These are phyloP conservation scores for Fusarium sp. DNA, from an alignment of 2,329 filamentous ascomycete species.

Conservation along the genomic window DNA sequence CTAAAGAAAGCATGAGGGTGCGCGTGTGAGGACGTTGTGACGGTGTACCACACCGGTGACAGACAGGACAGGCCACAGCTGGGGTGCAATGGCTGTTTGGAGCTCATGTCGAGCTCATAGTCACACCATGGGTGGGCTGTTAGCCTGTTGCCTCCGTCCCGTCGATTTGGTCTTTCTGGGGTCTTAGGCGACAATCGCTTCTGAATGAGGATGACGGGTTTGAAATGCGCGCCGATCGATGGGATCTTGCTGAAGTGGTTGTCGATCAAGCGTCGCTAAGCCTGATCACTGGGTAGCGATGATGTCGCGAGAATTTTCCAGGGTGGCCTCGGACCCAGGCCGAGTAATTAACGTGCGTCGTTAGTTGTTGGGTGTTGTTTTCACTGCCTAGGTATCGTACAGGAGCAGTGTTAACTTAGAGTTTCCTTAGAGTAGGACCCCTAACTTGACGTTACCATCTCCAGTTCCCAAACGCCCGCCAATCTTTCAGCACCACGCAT, in stretches of 20 bases:
- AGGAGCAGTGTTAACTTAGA: background rate
- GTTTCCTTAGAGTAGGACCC: conserved; percentile 15
- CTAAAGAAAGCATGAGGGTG: conserved; percentile 32
- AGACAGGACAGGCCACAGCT: conserved; percentile 43
- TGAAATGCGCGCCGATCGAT: conserved; percentile 43
- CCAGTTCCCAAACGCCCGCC: conserved; percentile 28
- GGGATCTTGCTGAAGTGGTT: conserved; percentile 44
- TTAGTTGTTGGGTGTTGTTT: conserved; percentile 8
- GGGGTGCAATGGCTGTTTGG: conserved; percentile 38
- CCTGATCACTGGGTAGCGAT: conserved; percentile 36
- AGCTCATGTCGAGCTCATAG: conserved; percentile 45
- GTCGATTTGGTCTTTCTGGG: conserved; percentile 44
- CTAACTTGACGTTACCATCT: conserved; percentile 10
- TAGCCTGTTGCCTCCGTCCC: conserved; percentile 48
- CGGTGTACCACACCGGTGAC: conserved; percentile 30
- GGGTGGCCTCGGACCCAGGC: conserved; percentile 20
- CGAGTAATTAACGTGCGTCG: conserved; percentile 19
- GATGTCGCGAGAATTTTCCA: conserved; percentile 20
- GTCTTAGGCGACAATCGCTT: conserved; percentile 41
- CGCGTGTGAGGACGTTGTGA: conserved; percentile 41
- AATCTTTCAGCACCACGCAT: conserved; percentile 7
- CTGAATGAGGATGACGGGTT: conserved; percentile 41
- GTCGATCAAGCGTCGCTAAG: conserved; percentile 41
- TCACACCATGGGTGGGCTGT: conserved; percentile 50
- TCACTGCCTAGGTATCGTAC: conserved; percentile 4